These are phyloP conservation scores for Arthroderma sp. DNA, from an alignment of 2,329 filamentous ascomycete species.

Conservation along the genomic window DNA sequence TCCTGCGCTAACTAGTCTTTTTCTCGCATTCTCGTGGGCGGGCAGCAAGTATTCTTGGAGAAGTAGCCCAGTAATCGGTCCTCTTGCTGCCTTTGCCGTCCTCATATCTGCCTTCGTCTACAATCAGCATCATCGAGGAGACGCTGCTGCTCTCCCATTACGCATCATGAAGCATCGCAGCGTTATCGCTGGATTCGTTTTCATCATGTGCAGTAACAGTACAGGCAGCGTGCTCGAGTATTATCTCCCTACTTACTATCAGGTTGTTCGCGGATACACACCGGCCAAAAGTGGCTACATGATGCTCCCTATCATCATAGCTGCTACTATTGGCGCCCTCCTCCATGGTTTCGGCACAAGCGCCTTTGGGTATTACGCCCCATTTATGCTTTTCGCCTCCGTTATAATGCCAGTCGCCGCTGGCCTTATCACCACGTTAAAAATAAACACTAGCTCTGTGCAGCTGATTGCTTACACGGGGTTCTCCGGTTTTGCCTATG, in stretches of 20 bases:
- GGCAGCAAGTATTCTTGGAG: not conserved
- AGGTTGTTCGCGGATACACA: slow-evolving; percentile 22
- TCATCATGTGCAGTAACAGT: slow-evolving; percentile 13
- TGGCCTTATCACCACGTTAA: slow-evolving; percentile 22
- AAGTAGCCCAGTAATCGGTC: not conserved
- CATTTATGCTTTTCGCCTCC: slow-evolving; percentile 22
- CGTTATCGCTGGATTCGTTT: slow-evolving; percentile 17
- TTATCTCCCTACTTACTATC: slow-evolving; percentile 24
- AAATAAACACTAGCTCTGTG: slow-evolving; percentile 11
- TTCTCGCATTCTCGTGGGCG: not conserved
- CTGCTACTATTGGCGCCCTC: slow-evolving; percentile 16
- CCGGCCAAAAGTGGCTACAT: slow-evolving; percentile 16
- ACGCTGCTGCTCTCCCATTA: slow-evolving; percentile 21
- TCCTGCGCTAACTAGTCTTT: slow-evolving; percentile 10
- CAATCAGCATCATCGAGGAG: slow-evolving; percentile 18
- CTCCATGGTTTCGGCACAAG: slow-evolving; percentile 22
- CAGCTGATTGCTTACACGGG: slow-evolving; percentile 18
- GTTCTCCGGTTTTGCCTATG: slow-evolving; percentile 17
- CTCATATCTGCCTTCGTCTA: slow-evolving; percentile 19
- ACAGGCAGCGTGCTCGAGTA: slow-evolving; percentile 17
- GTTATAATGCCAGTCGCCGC: slow-evolving; percentile 21
- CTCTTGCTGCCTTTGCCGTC: slow-evolving; percentile 9
- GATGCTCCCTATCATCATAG: slow-evolving; percentile 16
- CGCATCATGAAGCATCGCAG: slow-evolving; percentile 20
- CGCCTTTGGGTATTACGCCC: slow-evolving; percentile 21